Evolutionary conservation across 805 yeast species (phyloP).

Genomic region (Scheffersomyces stipitis): DNA sequence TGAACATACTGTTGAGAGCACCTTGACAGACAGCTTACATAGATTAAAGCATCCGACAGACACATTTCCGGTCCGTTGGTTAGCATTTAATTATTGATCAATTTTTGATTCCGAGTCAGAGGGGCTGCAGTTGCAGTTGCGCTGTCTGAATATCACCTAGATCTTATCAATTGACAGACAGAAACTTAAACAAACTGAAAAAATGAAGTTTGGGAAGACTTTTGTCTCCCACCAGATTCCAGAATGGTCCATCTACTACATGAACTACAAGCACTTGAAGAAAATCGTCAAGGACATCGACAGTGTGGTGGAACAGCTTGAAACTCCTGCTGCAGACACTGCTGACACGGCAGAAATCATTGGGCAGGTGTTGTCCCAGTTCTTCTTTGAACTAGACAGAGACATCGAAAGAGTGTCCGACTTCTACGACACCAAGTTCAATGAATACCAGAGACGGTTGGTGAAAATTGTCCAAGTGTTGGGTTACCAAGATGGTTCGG

Average conservation of each 20-base stretch:
- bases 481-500: constrained; percentile 23
- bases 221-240: constrained; percentile 85
- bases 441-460: constrained; percentile 74
- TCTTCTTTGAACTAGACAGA: constrained; percentile 76
- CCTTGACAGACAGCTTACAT: no score
- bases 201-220: constrained; percentile 82
- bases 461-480: constrained; percentile 41
- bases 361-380: constrained; percentile 48
- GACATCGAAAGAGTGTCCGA: constrained; percentile 80
- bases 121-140: no score
- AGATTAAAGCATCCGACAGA: no score
- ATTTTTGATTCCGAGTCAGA: no score
- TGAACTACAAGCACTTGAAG: constrained; percentile 84
- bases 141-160: no score
- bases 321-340: constrained; percentile 20
- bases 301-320: constrained; percentile 34
- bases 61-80: no score
- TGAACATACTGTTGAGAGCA: no score
- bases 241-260: constrained; percentile 82
- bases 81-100: no score
- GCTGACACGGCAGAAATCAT: constrained; percentile 9
- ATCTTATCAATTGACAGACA: no score
- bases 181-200: no score
- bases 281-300: constrained; percentile 70
- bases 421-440: constrained; percentile 69